Conservation (phyloP, 306 rosid genomes). For the Fagus sylvatica region DNA sequence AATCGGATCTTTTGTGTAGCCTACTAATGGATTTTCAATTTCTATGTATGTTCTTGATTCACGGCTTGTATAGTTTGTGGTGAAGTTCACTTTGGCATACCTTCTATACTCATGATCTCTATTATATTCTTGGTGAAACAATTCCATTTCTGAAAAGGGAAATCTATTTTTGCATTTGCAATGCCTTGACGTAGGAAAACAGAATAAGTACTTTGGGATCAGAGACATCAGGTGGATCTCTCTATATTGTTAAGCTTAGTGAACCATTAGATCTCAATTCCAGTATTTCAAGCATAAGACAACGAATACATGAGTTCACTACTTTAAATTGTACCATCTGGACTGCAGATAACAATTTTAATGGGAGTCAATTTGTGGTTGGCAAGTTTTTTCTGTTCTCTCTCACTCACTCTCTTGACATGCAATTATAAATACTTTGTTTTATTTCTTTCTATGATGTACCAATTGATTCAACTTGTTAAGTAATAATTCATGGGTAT, state of each 20-base stretch:
- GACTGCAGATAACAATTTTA: constrained; percentile 71
- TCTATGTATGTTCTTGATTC: background rate
- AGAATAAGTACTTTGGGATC: constrained; percentile 82
- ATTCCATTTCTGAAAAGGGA: constrained; percentile 2
- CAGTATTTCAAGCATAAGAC: constrained; percentile 38
- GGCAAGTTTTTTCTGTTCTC: constrained; percentile 47
- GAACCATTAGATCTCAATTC: constrained; percentile 58
- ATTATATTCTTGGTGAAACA: background rate
- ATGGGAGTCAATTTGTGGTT: constrained; percentile 56
- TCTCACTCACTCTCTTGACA: constrained; percentile 1
- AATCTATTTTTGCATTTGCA: constrained; percentile 18
- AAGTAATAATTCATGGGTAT: background rate
- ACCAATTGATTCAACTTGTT: background rate
- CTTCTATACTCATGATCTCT: constrained; percentile 7
- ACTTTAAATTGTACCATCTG: constrained; percentile 72
- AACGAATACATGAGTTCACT: constrained; percentile 52
- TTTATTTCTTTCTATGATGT: background rate
- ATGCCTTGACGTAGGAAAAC: constrained; percentile 50
- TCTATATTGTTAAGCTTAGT: constrained; percentile 51
- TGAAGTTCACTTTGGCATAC: constrained; percentile 4
- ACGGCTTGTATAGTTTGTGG: background rate
- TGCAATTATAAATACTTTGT: background rate
- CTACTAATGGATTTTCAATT: background rate
- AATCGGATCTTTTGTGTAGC: background rate
- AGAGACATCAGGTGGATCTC: constrained; percentile 65